Evolutionary conservation across 345 rosid species (phyloP), one percentile per base, ranked within the genome.

Genomic region (Syzygium jambos): DNA sequence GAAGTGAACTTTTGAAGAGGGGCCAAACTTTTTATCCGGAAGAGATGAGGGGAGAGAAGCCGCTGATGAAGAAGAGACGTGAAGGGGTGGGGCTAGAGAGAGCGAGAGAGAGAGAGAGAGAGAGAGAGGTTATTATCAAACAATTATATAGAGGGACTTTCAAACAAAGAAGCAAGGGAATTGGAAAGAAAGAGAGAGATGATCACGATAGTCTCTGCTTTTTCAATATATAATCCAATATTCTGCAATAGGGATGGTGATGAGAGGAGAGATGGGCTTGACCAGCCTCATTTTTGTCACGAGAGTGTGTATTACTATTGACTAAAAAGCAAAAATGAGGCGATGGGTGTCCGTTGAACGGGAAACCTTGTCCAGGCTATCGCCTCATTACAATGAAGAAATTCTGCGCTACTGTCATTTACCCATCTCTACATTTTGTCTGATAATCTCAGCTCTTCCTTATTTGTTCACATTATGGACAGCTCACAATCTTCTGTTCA

Each of bases 341-440:
- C 73, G 93, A 92, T 90, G 88, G 87, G 89, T 93, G 96, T 94
- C 93, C 90, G 94, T 93, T 93, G 95, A 93, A 93, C 86, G 91
- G 95, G 95, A 92, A 92, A 95, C 96, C 95, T 91, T 86, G 89
- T 89, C 96, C 95, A 85, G 78, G 91, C 88, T 87, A 85, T 91
- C 92, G 95, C 93, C 95, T 91, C 89, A 89, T 89, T 89, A 89
- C 85, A 88, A 88, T 93, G 92, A 93, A 90, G 88, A 87, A 93
- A 93, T 86, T 91, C 91, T 88, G 92, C 93, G 82, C 30, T 77
- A 88, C 92, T 92, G 91, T 89, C 93, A 91, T 90, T 92, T 89
- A 85, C 87, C 59, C 52, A 52, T 86, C 51, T 57, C 49, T 29
- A 78, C 78, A 11, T 85, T 87, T 86, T 27, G 83, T 57, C 52